phyloP scores from a whole-genome alignment of 441 rosid genomes.

The Erodium texanum region DNA sequence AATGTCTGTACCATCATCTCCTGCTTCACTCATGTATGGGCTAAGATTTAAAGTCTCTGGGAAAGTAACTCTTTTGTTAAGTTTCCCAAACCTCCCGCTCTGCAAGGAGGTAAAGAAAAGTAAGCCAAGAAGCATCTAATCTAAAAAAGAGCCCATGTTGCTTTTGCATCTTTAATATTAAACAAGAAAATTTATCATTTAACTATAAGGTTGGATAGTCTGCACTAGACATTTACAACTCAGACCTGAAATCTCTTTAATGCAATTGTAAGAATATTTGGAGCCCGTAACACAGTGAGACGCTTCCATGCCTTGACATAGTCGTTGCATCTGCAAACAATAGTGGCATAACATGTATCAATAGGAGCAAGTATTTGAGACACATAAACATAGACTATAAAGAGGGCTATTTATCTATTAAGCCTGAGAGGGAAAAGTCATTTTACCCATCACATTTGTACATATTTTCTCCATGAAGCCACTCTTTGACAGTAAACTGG shows the following conservation, averaged over 20 bases:
- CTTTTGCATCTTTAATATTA: background rate
- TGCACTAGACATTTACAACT: constrained; percentile 2
- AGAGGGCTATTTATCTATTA: background rate
- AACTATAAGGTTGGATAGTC: background rate
- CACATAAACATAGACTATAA: background rate
- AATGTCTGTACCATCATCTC: constrained; percentile 47
- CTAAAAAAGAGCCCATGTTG: too few species aligned
- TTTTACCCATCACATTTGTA: constrained; percentile 87
- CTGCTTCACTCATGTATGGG: constrained; percentile 77
- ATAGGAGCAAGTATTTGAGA: background rate
- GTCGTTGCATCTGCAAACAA: constrained; percentile 49
- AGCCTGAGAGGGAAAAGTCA: background rate
- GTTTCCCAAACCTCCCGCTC: constrained; percentile 97
- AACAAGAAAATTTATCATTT: too few species aligned
- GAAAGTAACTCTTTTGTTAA: constrained; percentile 79
- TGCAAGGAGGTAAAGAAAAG: constrained; percentile 26
- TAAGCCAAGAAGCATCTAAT: background rate
- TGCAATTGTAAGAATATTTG: constrained; percentile 88
- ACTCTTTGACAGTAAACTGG: constrained; percentile 71
- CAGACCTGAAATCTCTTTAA: constrained; percentile 90
- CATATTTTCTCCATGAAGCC: constrained; percentile 95
- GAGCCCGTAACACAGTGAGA: constrained; percentile 59
- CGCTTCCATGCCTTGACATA: constrained; percentile 97
- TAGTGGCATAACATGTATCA: constrained; percentile 12
- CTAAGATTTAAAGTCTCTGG: constrained; percentile 74